Evolutionary conservation across 495 filamentous ascomycete genomes (phyloP).

Genomic region (Penicillium manginii): DNA sequence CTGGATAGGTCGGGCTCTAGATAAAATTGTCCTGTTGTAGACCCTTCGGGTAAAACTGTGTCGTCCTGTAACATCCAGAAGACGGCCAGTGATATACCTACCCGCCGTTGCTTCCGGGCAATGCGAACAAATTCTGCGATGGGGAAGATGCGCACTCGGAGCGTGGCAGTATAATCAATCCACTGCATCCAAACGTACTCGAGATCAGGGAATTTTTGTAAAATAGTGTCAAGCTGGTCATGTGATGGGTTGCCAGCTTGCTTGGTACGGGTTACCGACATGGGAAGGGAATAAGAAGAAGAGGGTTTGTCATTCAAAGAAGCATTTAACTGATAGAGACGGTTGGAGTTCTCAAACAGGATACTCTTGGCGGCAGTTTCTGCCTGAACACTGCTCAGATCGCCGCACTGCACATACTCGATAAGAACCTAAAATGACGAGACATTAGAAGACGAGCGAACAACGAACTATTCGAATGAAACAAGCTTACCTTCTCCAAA

Average conservation of each 20-base stretch:
- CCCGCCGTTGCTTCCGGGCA: constrained; percentile 52
- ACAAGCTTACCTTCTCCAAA: constrained; percentile 58
- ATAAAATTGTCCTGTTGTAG: constrained; percentile 60
- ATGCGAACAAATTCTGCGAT: constrained; percentile 64
- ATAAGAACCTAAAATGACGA: constrained; percentile 53
- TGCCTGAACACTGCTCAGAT: constrained; percentile 62
- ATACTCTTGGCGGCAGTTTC: constrained; percentile 60
- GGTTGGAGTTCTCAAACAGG: constrained; percentile 72
- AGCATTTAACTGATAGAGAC: constrained; percentile 58
- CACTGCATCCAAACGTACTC: constrained; percentile 75
- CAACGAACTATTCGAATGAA: neutral
- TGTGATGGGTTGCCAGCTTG: neutral
- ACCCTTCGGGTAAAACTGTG: constrained; percentile 35
- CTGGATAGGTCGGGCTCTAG: constrained; percentile 64
- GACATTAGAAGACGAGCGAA: neutral
- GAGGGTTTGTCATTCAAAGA: neutral
- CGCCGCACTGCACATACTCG: constrained; percentile 62
- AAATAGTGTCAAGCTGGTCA: constrained; percentile 27
- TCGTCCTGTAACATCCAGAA: constrained; percentile 60
- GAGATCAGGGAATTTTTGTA: constrained; percentile 33
- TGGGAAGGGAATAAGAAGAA: neutral
- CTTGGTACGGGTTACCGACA: neutral
- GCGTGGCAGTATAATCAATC: constrained; percentile 74
- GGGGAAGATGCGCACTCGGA: constrained; percentile 72
- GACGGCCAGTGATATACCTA: constrained; percentile 58